Evolutionary conservation across 2,329 filamentous ascomycete genomes (phyloP).

Genomic region (Zymoseptoria pseudotritici): DNA sequence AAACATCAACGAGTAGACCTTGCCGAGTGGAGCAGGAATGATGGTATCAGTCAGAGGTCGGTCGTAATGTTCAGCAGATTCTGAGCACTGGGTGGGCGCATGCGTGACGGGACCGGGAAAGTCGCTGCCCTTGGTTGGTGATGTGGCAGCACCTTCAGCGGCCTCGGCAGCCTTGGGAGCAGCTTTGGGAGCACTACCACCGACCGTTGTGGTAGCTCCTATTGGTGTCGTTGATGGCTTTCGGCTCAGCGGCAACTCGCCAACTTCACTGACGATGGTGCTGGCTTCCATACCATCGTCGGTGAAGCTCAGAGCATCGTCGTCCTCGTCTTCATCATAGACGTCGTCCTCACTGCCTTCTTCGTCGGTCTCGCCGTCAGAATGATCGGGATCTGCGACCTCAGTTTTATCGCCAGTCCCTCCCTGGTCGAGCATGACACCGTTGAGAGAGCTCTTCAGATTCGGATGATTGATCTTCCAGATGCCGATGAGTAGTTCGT

Average conservation of each 20-base stretch:
- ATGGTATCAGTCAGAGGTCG: constrained; percentile 77
- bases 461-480: constrained; percentile 96
- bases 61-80: constrained; percentile 72
- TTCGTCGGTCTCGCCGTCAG: constrained; percentile 44
- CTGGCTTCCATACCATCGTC: constrained; percentile 46
- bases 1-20: constrained; percentile 83
- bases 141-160: constrained; percentile 34
- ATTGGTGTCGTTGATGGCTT: constrained; percentile 59
- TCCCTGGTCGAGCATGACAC: constrained; percentile 68
- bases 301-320: constrained; percentile 52
- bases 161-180: constrained; percentile 29
- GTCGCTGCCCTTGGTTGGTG: constrained; percentile 46
- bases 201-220: constrained; percentile 18
- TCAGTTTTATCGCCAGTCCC: constrained; percentile 85
- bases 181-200: constrained; percentile 23
- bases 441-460: constrained; percentile 83
- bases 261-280: constrained; percentile 46
- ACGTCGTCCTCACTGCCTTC: constrained; percentile 72
- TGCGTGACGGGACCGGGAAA: constrained; percentile 83
- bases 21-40: constrained; percentile 80
- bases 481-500: constrained; percentile 93
- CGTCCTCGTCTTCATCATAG: constrained; percentile 69
- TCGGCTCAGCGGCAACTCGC: constrained; percentile 47
- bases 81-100: constrained; percentile 75
- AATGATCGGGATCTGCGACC: constrained; percentile 59